Percentiles rank a stretch among this genome's conserved stretches.
phyloP scores from a whole-genome alignment of 768 basidiomycete species.

The Galerina sulciceps region DNA sequence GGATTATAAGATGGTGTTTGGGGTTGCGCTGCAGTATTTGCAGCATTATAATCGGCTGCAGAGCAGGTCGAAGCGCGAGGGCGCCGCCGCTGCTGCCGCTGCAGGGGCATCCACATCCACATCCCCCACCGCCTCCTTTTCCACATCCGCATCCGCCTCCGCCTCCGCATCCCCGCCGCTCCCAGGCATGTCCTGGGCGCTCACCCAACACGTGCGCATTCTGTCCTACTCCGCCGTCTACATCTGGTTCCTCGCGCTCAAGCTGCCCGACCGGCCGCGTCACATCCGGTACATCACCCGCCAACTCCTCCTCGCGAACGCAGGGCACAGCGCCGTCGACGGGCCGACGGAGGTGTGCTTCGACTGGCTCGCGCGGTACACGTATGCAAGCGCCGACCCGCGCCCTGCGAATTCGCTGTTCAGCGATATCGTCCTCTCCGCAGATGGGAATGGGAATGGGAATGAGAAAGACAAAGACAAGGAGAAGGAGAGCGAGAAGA shows the following conservation, averaged over 20 bases:
- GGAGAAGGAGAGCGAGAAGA: conserved; percentile 56
- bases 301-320: conserved; percentile 86
- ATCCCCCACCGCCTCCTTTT: too few relatives aligned
- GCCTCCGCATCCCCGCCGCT: conserved; percentile 34
- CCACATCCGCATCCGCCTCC: too few relatives aligned
- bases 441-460: too few relatives aligned
- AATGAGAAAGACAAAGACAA: too few relatives aligned
- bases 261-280: conserved; percentile 76
- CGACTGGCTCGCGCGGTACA: conserved; percentile 95
- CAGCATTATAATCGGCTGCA: conserved; percentile 81
- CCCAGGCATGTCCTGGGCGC: conserved; percentile 75
- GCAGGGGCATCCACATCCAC: too few relatives aligned
- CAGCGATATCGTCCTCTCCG: conserved; percentile 80
- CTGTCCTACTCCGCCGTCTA: conserved; percentile 92
- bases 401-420: conserved; percentile 82
- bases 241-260: conserved; percentile 91
- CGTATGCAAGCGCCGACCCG: conserved; percentile 93
- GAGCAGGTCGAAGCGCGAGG: not conserved
- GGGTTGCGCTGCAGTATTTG: conserved; percentile 91
- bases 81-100: too few relatives aligned
- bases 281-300: conserved; percentile 87
- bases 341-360: conserved; percentile 95
- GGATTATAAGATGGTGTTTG: conserved; percentile 94
- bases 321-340: conserved; percentile 73
- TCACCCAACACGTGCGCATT: conserved; percentile 90